These are phyloP conservation scores for Colletotrichum cordylinicola DNA, from an alignment of 2,329 filamentous ascomycete genomes.

Conservation along the genomic window DNA sequence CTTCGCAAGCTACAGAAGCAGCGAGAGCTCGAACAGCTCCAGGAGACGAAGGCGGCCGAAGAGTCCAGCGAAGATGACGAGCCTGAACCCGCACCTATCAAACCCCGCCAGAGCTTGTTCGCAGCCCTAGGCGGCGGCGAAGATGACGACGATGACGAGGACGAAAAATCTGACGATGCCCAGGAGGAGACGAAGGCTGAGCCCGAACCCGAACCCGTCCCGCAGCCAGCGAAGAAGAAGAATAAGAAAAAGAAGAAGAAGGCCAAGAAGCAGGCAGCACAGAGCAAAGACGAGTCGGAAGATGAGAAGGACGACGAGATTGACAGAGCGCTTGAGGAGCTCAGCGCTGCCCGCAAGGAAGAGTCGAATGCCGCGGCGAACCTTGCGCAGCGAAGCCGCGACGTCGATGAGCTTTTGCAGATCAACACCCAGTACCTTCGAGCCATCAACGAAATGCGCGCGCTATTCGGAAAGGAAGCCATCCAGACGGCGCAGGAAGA, in stretches of 20 bases:
- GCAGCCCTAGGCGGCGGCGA: conserved; percentile 55
- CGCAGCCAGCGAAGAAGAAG: conserved; percentile 35
- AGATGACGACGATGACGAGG: conserved; percentile 40
- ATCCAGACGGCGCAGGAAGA: conserved; percentile 60
- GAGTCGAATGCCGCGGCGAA: conserved; percentile 21
- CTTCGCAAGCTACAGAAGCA: conserved; percentile 58
- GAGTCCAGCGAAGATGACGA: conserved; percentile 34
- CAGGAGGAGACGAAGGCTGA: conserved; percentile 25
- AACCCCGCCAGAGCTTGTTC: conserved; percentile 53
- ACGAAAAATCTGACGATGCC: conserved; percentile 36
- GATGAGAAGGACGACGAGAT: conserved; percentile 56
- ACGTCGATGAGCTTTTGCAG: conserved; percentile 45
- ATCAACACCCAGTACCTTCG: conserved; percentile 76
- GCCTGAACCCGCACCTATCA: conserved; percentile 36
- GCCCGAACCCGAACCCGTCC: conserved; percentile 24
- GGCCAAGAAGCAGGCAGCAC: conserved; percentile 33
- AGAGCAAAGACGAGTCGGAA: conserved; percentile 22
- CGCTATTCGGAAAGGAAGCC: conserved; percentile 60
- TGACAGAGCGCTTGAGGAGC: conserved; percentile 57
- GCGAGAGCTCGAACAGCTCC: conserved; percentile 44
- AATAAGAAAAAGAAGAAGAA: conserved; percentile 45
- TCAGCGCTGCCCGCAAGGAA: conserved; percentile 41
- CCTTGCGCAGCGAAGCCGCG: conserved; percentile 9
- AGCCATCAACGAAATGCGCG: conserved; percentile 88
- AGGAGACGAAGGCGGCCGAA: conserved; percentile 32